Evolutionary conservation across 1,284 basidiomycete species (phyloP).

Genomic region (Cutaneotrichosporon sp.): DNA sequence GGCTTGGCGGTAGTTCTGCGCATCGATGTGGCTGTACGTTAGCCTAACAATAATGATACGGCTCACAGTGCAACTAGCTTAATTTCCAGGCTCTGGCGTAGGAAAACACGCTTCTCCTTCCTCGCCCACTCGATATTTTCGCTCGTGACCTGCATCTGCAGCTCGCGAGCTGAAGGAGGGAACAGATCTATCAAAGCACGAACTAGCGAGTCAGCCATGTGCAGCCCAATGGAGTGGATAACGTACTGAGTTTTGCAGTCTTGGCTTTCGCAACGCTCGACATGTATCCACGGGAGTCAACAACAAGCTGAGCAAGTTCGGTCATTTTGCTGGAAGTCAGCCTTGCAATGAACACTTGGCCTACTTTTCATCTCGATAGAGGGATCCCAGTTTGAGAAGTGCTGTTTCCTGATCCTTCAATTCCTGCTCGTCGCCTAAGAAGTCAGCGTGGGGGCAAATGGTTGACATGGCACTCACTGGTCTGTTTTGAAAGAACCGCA

Average conservation of each 20-base stretch:
- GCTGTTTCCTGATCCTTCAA: slow-evolving; percentile 81
- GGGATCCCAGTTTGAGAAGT: slow-evolving; percentile 76
- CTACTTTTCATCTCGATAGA: slow-evolving; percentile 81
- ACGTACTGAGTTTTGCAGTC: slow-evolving; percentile 89
- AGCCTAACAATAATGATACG: slow-evolving; percentile 17
- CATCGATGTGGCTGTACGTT: slow-evolving; percentile 64
- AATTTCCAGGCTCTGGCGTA: slow-evolving; percentile 90
- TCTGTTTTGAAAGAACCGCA: slow-evolving; percentile 32
- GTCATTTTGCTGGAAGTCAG: slow-evolving; percentile 64
- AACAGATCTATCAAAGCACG: slow-evolving; percentile 90
- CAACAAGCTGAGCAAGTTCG: slow-evolving; percentile 81
- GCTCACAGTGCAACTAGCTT: slow-evolving; percentile 77
- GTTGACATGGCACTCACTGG: slow-evolving; percentile 28
- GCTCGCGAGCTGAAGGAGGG: slow-evolving; percentile 64
- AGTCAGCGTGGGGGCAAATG: not conserved
- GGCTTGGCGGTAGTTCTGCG: slow-evolving; percentile 71
- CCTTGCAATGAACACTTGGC: slow-evolving; percentile 30
- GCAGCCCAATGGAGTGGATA: no score
- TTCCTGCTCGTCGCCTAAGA: slow-evolving; percentile 54
- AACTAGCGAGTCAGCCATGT: slow-evolving; percentile 54
- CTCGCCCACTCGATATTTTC: slow-evolving; percentile 95
- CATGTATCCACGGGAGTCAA: slow-evolving; percentile 82
- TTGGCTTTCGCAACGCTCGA: slow-evolving; percentile 95
- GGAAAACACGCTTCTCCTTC: slow-evolving; percentile 86
- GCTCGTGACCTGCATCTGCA: slow-evolving; percentile 79